phyloP scores from a whole-genome alignment of 768 basidiomycete species.

The Pleurotus salmoneostramineus region DNA sequence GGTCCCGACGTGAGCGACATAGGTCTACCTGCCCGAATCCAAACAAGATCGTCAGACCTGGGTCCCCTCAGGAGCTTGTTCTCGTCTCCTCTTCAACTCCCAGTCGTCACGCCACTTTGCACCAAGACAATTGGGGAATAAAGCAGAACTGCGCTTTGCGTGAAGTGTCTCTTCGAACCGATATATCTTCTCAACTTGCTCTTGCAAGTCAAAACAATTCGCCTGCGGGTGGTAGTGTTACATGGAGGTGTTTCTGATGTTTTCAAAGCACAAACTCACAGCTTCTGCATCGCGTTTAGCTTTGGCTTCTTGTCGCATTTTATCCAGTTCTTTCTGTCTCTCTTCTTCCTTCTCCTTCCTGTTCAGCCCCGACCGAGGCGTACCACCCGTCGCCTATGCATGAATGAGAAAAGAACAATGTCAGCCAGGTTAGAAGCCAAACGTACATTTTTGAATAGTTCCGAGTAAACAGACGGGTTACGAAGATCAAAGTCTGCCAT shows the following conservation, averaged over 20 bases:
- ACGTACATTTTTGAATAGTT: slow-evolving; percentile 56
- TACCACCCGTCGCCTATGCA: slow-evolving; percentile 35
- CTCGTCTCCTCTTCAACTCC: slow-evolving; percentile 34
- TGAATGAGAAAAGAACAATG: background rate
- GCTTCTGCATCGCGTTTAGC: slow-evolving; percentile 52
- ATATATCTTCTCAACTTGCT: slow-evolving; percentile 55
- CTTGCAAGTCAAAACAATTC: slow-evolving; percentile 52
- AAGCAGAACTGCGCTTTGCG: slow-evolving; percentile 43
- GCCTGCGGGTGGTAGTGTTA: slow-evolving; percentile 25
- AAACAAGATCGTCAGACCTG: too few relatives aligned
- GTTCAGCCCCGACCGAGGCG: slow-evolving; percentile 41
- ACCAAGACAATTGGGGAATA: slow-evolving; percentile 60
- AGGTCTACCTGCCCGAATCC: too few relatives aligned
- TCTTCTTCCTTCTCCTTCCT: slow-evolving; percentile 60
- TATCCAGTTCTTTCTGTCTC: slow-evolving; percentile 60
- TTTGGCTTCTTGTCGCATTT: slow-evolving; percentile 66
- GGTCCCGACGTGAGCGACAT: background rate
- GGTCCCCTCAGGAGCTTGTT: slow-evolving; percentile 25
- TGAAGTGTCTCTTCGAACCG: slow-evolving; percentile 58
- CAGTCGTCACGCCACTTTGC: slow-evolving; percentile 54
- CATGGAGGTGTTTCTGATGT: background rate
- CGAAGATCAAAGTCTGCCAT: slow-evolving; percentile 60
- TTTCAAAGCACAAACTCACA: slow-evolving; percentile 29
- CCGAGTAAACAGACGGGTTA: slow-evolving; percentile 59
- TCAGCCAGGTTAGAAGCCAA: background rate